Percentiles rank a stretch among this genome's conserved stretches.
These are phyloP conservation scores for Oldenlandia corymbosa DNA, from an alignment of 257 asterid genomes.

Conservation along the genomic window DNA sequence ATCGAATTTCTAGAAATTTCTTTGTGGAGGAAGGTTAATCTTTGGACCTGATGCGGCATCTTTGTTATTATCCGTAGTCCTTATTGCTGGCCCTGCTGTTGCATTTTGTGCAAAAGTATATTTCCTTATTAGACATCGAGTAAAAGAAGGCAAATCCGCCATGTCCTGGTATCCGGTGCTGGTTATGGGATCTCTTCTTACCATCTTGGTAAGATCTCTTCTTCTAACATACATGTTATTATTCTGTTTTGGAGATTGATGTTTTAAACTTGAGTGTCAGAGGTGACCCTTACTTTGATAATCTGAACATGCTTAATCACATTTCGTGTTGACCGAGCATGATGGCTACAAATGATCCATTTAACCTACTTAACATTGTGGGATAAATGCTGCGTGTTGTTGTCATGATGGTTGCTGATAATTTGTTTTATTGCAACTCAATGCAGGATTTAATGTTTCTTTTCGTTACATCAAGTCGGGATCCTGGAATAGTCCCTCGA, in stretches of 20 bases:
- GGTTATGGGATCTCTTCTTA: constrained; percentile 46
- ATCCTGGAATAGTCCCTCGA: constrained; percentile 84
- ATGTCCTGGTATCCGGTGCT: constrained; percentile 60
- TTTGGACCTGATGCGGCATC: constrained; percentile 88
- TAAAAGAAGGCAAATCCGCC: constrained; percentile 32
- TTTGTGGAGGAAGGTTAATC: constrained; percentile 81
- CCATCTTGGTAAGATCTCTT: constrained; percentile 47
- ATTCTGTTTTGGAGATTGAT: neutral
- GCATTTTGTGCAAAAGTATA: constrained; percentile 54
- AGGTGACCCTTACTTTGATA: no score
- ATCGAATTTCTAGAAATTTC: constrained; percentile 56
- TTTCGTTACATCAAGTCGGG: constrained; percentile 65
- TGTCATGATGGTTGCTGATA: no score
- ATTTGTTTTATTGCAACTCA: constrained; percentile 11
- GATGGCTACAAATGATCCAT: no score
- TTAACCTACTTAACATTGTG: no score
- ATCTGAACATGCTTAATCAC: no score
- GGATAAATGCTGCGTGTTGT: no score
- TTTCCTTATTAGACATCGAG: constrained; percentile 30
- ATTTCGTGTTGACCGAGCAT: no score
- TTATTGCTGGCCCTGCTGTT: constrained; percentile 57
- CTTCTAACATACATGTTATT: neutral
- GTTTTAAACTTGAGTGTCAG: no score
- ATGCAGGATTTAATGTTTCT: constrained; percentile 77
- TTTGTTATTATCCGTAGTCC: constrained; percentile 48